Evolutionary conservation across 2,329 filamentous ascomycete genomes (phyloP).

Genomic region (Aspergillus floridensis): DNA sequence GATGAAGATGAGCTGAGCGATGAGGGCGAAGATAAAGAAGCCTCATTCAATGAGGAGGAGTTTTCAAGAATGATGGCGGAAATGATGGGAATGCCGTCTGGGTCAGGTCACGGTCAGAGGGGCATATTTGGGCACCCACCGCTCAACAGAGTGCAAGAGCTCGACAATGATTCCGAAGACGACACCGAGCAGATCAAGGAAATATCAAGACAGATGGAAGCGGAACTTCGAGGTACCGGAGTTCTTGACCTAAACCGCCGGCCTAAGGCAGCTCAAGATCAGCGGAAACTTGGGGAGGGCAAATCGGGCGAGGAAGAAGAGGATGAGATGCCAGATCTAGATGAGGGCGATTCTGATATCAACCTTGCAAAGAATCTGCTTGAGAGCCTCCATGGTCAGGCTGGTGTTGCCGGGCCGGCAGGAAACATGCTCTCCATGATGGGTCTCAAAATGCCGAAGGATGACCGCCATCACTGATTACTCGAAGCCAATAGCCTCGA

Average conservation of each 20-base stretch:
- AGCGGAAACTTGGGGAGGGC: slow-evolving; percentile 27
- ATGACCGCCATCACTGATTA: slow-evolving; percentile 53
- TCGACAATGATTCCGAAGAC: slow-evolving; percentile 51
- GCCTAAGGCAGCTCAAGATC: slow-evolving; percentile 16
- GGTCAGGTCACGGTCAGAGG: slow-evolving; percentile 34
- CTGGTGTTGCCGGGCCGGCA: slow-evolving; percentile 77
- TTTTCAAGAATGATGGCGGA: slow-evolving; percentile 87
- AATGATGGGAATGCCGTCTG: slow-evolving; percentile 71
- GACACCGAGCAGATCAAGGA: slow-evolving; percentile 59
- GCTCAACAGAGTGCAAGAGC: slow-evolving; percentile 43
- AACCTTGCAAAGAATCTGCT: slow-evolving; percentile 87
- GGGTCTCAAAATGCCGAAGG: slow-evolving; percentile 76
- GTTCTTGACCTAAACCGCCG: slow-evolving; percentile 41
- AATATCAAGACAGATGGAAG: slow-evolving; percentile 47
- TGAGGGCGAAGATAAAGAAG: slow-evolving; percentile 69
- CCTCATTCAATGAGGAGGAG: slow-evolving; percentile 79
- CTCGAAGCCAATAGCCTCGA: too few relatives aligned
- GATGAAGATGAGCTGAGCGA: slow-evolving; percentile 56
- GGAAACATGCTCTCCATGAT: slow-evolving; percentile 85
- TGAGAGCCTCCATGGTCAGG: slow-evolving; percentile 89
- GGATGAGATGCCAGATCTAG: slow-evolving; percentile 25
- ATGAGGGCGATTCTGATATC: slow-evolving; percentile 73
- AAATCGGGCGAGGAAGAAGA: slow-evolving; percentile 26
- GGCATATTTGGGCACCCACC: slow-evolving; percentile 21
- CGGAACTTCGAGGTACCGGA: slow-evolving; percentile 47